These are phyloP conservation scores for Spathaspora sp. DNA, from an alignment of 805 yeast genomes.

Conservation along the genomic window DNA sequence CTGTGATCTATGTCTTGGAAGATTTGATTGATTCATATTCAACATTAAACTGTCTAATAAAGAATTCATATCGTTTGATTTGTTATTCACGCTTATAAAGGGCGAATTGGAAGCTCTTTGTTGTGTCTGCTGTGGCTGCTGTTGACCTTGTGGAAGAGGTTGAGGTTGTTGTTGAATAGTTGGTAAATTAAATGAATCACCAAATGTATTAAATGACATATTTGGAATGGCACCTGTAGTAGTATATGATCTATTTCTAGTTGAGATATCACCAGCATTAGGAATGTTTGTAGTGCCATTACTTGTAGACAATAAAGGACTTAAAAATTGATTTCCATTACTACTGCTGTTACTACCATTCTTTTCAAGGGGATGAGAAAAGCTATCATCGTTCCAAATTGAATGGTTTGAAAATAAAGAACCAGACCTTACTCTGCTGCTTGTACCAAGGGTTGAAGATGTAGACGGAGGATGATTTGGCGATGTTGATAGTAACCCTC, in stretches of 20 bases:
- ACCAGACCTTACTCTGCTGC: conserved; percentile 51
- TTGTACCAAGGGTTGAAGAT: conserved; percentile 9
- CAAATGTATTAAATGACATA: conserved; percentile 6
- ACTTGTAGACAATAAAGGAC: conserved; percentile 3
- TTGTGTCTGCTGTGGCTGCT: not conserved
- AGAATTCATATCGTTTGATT: conserved; percentile 23
- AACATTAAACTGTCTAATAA: conserved; percentile 30
- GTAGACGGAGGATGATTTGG: conserved; percentile 3
- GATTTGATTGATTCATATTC: conserved; percentile 13
- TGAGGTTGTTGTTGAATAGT: conserved; percentile 4
- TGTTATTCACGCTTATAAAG: conserved; percentile 14
- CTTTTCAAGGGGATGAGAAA: conserved; percentile 8
- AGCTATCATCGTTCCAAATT: conserved; percentile 55
- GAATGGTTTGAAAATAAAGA: conserved; percentile 49
- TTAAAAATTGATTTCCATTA: conserved; percentile 2
- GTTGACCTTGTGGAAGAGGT: not conserved
- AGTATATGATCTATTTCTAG: conserved; percentile 50
- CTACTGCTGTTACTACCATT: conserved; percentile 5
- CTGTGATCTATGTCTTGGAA: conserved; percentile 35
- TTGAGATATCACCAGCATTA: conserved; percentile 1
- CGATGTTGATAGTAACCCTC: not conserved
- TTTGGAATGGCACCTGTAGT: conserved; percentile 36
- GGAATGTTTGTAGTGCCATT: not conserved
- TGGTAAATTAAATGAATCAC: conserved; percentile 12
- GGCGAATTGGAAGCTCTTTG: conserved; percentile 20